These are phyloP conservation scores for Alopecurus myosuroides DNA, from an alignment of 176 grass and related monocot genomes.

Conservation along the genomic window DNA sequence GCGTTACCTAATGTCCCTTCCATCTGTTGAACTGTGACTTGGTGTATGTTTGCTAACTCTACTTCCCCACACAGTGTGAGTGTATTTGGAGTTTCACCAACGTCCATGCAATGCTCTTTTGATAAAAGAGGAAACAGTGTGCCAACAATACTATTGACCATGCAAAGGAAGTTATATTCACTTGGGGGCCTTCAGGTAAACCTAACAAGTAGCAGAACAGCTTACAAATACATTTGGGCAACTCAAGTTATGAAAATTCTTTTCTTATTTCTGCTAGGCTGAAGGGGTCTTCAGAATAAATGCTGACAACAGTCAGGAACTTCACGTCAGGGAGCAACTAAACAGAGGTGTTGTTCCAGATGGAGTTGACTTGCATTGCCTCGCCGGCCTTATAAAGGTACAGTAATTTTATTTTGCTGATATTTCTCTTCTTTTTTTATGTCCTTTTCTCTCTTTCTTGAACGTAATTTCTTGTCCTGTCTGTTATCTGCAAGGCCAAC, in stretches of 20 bases:
- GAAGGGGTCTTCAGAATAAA: constrained; percentile 99
- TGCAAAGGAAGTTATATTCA: constrained; percentile 84
- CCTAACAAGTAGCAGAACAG: neutral
- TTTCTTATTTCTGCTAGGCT: constrained; percentile 47
- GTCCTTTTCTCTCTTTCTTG: neutral
- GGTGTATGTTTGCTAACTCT: constrained; percentile 15
- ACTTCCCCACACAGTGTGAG: constrained; percentile 54
- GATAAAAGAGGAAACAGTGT: constrained; percentile 94
- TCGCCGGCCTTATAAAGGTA: constrained; percentile 88
- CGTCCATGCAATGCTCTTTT: constrained; percentile 92
- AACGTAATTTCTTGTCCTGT: neutral
- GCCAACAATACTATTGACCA: constrained; percentile 77
- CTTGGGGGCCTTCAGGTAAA: constrained; percentile 84
- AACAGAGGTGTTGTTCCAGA: constrained; percentile 80
- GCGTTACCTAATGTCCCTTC: neutral
- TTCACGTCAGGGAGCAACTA: constrained; percentile 75
- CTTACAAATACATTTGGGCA: neutral
- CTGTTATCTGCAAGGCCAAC: neutral
- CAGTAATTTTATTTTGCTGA: neutral
- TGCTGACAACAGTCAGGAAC: constrained; percentile 86
- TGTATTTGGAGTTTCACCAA: constrained; percentile 95
- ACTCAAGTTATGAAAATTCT: constrained; percentile 6
- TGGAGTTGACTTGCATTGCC: constrained; percentile 80
- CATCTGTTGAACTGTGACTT: neutral
- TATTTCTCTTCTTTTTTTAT: neutral